Evolutionary conservation across 2,329 filamentous ascomycete genomes (phyloP).

Genomic region (Eutypa lata): DNA sequence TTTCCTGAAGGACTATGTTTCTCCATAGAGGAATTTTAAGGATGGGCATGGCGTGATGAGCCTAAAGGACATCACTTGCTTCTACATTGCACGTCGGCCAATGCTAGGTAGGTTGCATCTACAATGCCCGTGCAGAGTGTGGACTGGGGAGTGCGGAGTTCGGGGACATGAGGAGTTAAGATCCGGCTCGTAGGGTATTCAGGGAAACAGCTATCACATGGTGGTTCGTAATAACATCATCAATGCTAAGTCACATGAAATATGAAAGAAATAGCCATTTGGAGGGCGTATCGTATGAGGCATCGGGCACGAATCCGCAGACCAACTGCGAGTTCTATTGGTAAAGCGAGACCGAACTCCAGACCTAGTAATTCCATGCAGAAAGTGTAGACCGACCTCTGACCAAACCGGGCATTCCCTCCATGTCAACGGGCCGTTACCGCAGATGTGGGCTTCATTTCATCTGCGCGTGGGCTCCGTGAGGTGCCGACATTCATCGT

Average conservation of each 20-base stretch:
- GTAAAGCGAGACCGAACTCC: constrained; percentile 1
- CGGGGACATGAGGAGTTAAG: no score
- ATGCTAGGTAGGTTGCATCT: no score
- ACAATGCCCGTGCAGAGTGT: no score
- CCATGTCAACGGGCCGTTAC: background rate
- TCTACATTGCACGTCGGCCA: no score
- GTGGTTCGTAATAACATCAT: background rate
- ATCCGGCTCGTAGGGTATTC: no score
- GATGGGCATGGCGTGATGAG: no score
- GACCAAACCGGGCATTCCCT: background rate
- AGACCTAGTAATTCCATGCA: constrained; percentile 1
- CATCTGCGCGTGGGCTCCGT: background rate
- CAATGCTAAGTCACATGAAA: background rate
- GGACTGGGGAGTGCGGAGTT: no score
- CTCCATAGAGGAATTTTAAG: no score
- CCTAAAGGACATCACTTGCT: no score
- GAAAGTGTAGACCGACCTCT: background rate
- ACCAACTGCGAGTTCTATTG: constrained; percentile 2
- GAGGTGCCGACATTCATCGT: background rate
- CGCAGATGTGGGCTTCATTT: background rate
- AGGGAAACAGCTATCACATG: no score
- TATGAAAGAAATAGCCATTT: background rate
- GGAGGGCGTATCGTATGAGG: background rate
- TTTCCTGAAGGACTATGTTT: no score
- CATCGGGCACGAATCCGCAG: constrained; percentile 1